A percentile compares a stretch with the other conserved stretches of the same genome.
Conservation (phyloP, 75 land plant species). For the Pseudotsuga menziesii region DNA sequence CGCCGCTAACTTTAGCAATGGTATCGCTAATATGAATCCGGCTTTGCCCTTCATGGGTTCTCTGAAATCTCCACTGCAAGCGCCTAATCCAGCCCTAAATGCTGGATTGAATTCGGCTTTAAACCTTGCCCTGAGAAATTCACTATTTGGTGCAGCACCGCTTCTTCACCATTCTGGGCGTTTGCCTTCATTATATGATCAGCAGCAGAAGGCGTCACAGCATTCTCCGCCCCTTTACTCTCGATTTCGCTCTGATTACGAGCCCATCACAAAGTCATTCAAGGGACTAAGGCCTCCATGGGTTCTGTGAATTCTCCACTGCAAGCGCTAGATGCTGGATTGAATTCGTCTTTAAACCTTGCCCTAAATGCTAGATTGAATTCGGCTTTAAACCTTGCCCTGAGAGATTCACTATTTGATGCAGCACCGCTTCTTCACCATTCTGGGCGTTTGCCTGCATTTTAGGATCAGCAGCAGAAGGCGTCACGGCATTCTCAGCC, state of each 20-base stretch:
- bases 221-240: conserved; percentile 11
- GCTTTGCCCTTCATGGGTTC: too few relatives aligned
- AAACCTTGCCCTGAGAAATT: conserved; percentile 15
- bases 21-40: too few relatives aligned
- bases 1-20: too few relatives aligned
- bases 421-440: conserved; percentile 36
- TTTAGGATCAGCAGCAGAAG: conserved; percentile 44
- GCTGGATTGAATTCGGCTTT: conserved; percentile 28
- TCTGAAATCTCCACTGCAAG: too few relatives aligned
- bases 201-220: conserved; percentile 21
- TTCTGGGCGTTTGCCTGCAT: conserved; percentile 29
- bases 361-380: conserved; percentile 24
- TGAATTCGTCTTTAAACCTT: too few relatives aligned
- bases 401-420: conserved; percentile 19
- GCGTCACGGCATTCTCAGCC: conserved; percentile 10
- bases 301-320: too few relatives aligned
- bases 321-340: too few relatives aligned
- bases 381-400: conserved; percentile 19
- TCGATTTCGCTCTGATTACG: conserved; percentile 37
- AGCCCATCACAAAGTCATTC: conserved; percentile 56
- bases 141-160: conserved; percentile 23
- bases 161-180: conserved; percentile 38
- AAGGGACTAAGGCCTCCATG: too few relatives aligned
- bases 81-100: conserved; percentile 24
- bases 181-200: conserved; percentile 38